Evolutionary conservation across 2,329 filamentous ascomycete genomes (phyloP).

Genomic region (Clonostachys byssicola): DNA sequence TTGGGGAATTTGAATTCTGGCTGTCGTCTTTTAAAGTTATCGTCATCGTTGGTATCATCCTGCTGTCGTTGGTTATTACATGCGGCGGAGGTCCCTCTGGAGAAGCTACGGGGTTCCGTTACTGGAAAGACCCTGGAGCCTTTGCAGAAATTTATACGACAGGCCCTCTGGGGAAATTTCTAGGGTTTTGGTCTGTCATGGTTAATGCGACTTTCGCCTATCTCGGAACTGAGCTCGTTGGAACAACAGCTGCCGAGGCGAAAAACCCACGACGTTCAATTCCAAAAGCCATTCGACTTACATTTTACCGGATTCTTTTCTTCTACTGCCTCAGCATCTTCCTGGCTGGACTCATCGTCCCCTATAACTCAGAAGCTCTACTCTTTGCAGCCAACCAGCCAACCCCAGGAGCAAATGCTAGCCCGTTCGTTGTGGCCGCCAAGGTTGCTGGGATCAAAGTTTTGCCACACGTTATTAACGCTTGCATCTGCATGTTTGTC

Average conservation of each 20-base stretch:
- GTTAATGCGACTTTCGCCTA: slow-evolving; percentile 78
- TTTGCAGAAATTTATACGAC: slow-evolving; percentile 21
- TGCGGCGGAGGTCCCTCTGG: slow-evolving; percentile 61
- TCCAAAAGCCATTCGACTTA: slow-evolving; percentile 73
- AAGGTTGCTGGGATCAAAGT: slow-evolving; percentile 56
- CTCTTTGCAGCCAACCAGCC: slow-evolving; percentile 46
- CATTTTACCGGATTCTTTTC: slow-evolving; percentile 77
- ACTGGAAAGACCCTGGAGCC: slow-evolving; percentile 58
- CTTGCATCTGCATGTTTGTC: slow-evolving; percentile 69
- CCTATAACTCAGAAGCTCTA: slow-evolving; percentile 61
- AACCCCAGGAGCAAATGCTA: slow-evolving; percentile 35
- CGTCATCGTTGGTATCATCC: slow-evolving; percentile 61
- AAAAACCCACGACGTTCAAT: slow-evolving; percentile 76
- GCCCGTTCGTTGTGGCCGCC: slow-evolving; percentile 74
- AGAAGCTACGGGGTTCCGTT: slow-evolving; percentile 60
- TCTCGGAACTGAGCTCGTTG: slow-evolving; percentile 60
- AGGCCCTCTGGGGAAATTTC: slow-evolving; percentile 42
- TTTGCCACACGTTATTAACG: slow-evolving; percentile 68
- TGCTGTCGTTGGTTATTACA: slow-evolving; percentile 60
- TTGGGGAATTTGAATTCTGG: slow-evolving; percentile 63
- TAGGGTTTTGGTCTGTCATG: slow-evolving; percentile 66
- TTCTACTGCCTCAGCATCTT: slow-evolving; percentile 76
- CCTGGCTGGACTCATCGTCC: slow-evolving; percentile 71
- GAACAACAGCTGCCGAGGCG: slow-evolving; percentile 43
- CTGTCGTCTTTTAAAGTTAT: slow-evolving; percentile 64